Evolutionary conservation across 768 basidiomycete species (phyloP).

Genomic region (Solioccasus polychromus): DNA sequence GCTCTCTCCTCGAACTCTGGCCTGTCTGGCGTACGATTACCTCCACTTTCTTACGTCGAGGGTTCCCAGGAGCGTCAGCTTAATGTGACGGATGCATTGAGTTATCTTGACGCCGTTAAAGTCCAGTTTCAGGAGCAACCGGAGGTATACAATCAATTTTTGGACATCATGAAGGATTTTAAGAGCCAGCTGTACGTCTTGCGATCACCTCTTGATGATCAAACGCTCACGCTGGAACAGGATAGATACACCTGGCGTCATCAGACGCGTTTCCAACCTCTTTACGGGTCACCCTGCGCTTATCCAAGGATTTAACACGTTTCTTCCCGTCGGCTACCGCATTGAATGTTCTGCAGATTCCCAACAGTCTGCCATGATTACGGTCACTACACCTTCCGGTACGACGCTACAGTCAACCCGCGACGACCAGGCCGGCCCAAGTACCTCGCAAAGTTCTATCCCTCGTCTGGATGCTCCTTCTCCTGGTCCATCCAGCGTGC

Average conservation of each 20-base stretch:
- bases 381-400: conserved; percentile 74
- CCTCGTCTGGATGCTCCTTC: conserved; percentile 18
- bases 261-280: conserved; percentile 88
- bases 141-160: conserved; percentile 60
- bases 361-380: conserved; percentile 65
- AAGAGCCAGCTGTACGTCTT: conserved; percentile 55
- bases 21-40: conserved; percentile 13
- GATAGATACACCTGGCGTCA: conserved; percentile 97
- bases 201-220: not conserved
- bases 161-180: conserved; percentile 77
- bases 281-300: conserved; percentile 88
- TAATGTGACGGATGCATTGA: conserved; percentile 61
- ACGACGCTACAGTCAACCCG: conserved; percentile 54
- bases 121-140: conserved; percentile 55
- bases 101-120: conserved; percentile 65
- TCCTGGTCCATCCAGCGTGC: conserved; percentile 3
- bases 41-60: conserved; percentile 23
- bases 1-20: conserved; percentile 1
- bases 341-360: conserved; percentile 76
- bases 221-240: conserved; percentile 38
- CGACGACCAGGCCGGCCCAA: conserved; percentile 40
- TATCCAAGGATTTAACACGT: conserved; percentile 98
- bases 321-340: conserved; percentile 90
- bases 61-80: conserved; percentile 41
- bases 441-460: conserved; percentile 36